Evolutionary conservation across 768 basidiomycete genomes (phyloP), one percentile per base, ranked within the genome.

Genomic region (Boletales sp.): DNA sequence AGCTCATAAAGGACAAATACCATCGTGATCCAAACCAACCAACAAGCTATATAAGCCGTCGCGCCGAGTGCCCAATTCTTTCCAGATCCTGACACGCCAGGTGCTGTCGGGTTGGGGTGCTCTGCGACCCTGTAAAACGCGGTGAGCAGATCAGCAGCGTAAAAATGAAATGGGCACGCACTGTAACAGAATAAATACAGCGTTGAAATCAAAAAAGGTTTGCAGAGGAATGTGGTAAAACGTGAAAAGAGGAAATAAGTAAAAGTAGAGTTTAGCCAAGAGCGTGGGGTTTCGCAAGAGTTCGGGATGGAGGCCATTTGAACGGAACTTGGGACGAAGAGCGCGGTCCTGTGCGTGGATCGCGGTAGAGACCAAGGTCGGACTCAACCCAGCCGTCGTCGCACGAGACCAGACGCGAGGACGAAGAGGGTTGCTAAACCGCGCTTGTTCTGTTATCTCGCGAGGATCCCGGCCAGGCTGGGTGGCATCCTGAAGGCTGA

Each of bases 151-250:
- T 28, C 9, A 9, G 19, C 44, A 57, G 33, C 15, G 13, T 39
- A 50, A 9, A 35, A 14, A 33, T 19, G 35, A 19, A 47, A 40
- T 35, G 39, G 25, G 49, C 13, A 84, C 91, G 72, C 62, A 93
- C 90, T 91, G 83, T 37, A 92, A 64, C 58, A 94, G 66, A 57
- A 92, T 83, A 71, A 83, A 94, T 56, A 86, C 83, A 58, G 85
- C 83, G 66, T 94, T 93, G 67, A 93, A 91, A 63, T 95, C 93
- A 65, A 94, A 84, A 63, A 87, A 94, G 1, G 86, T 83, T 66
- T 93, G 90, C 9, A 89, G 64, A 21, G 82, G 81, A 36, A 90
- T 70, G 62, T 90, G 85, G 17, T 80, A 82, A 64, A 91, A 82
- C 7, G 81, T 76, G 55, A 90, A 65, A 14, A 90, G 36, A n/a